Evolutionary conservation across 179 eudicot species (phyloP), one percentile per base, ranked within the genome.

Genomic region (Camellia oleifera): DNA sequence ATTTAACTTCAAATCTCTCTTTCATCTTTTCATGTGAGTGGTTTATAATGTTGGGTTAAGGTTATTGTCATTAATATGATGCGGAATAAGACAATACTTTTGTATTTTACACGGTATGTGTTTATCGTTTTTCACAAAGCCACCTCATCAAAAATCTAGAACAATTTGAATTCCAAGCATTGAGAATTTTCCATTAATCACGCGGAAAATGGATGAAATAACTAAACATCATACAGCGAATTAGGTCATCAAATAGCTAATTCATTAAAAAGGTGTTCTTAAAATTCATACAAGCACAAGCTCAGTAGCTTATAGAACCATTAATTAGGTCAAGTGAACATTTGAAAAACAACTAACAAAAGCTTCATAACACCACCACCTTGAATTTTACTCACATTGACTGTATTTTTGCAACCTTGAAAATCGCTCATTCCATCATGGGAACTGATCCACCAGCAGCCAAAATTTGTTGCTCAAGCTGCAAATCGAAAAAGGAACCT

Each of bases 371-470:
- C 58, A 52, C 44, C 7, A 69, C 40, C 42, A 54, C 72, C 80
- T 56, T 20, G 11, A n/a, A 18, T n/a, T 69, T 57, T 56, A 68
- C 75, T 56, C 32, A 57, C 67, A 60, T 69, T 71, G 46, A 58
- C 12, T 48, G 11, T 23, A n/a, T 15, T 65, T 23, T 53, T 32
- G 4, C 2, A 2, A 50, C 42, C 10, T 46, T 17, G 20, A 52
- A 42, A 45, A 18, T 26, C 75, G 13, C 14, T 75, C 77, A 76
- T 46, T 72, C 89, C 72, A 83, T 71, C 44, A 75, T 10, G 6
- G 93, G 90, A 76, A 90, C 77, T n/a, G 85, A 69, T 26, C 93
- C 93, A 23, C 93, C 93, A 74, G 88, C 87, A 13, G 81, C 84
- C 78, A 87, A 74, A 52, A 90, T 84, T 81, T 87, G 89, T 79